These are phyloP conservation scores for Inga leiocalycina DNA, from an alignment of 306 rosid genomes.

Conservation along the genomic window DNA sequence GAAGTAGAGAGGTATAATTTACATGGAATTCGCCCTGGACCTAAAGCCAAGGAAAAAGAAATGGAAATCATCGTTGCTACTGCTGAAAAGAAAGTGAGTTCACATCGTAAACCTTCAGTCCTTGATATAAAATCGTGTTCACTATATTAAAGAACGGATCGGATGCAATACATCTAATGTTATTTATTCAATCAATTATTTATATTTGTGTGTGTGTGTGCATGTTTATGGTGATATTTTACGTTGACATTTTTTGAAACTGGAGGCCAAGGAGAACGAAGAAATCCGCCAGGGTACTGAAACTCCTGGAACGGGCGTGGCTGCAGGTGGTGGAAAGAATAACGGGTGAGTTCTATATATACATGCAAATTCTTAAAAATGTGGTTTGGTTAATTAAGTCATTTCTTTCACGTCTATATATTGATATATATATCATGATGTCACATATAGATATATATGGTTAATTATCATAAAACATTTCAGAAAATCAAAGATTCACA, in stretches of 20 bases:
- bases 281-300: neutral
- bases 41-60: neutral
- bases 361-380: neutral
- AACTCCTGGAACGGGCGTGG: neutral
- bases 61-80: neutral
- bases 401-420: neutral
- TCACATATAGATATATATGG: too few species aligned
- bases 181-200: neutral
- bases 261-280: neutral
- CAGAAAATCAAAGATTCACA: neutral
- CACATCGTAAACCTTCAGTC: neutral
- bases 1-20: neutral
- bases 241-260: neutral
- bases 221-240: neutral
- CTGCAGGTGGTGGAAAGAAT: neutral
- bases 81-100: neutral
- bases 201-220: neutral
- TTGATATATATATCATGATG: neutral
- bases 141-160: too few species aligned
- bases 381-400: neutral
- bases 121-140: too few species aligned
- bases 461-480: neutral
- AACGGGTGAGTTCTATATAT: neutral
- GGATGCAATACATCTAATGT: neutral
- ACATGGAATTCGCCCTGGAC: neutral